Base-by-base conservation (phyloP, 2,329 filamentous ascomycete genomes). In the Fusarium sp. region DNA sequence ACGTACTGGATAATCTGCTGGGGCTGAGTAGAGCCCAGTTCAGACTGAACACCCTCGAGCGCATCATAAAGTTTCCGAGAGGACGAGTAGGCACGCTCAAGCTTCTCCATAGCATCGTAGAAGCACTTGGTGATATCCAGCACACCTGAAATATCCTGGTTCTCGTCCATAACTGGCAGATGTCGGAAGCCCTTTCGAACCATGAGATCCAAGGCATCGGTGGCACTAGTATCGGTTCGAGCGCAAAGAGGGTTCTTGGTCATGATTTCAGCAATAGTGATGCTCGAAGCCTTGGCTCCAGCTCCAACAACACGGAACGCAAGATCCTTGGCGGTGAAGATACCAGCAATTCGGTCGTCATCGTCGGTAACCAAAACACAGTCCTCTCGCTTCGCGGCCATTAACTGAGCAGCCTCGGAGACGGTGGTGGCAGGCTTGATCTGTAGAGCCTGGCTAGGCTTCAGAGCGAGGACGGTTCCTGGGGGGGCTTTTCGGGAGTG, bases 1-100 rank as follows among this genome's bases (percentile, higher is more conserved):
- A 99, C 96, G 76, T 99, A 99, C 80, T 98, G 95, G 75, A 99
- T 99, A 74, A 99, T 97, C 82, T 98, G 96, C 81, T 98, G 95
- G 14, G 96, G 96, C 80, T 99, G 96, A 78, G 92, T 97, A 53
- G 95, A 92, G 40, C 96, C 96, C 36, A 99, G 87, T 81, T 99
- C 96, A 3, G 95, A 97, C 82, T 99, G 96, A 5, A 99, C 96
- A 80, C 96, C 96, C 82, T 99, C 96, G 61, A 99, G 84, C 34
- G 96, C 96, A 84, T 98, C 96, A 80, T 99, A 98, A 22, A 99
- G 88, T 82, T 98, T 97, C 73, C 96, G 90, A n/a, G 96, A 99
- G 17, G 96, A 98, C 71, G 94, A 94, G 80, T 99, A 99, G 51
- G 96, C 96, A 52, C 96, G 92, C 85, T 99, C 96, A 64, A 99